These are phyloP conservation scores for Cornus florida DNA, from an alignment of 148 eudicot genomes.

Conservation along the genomic window DNA sequence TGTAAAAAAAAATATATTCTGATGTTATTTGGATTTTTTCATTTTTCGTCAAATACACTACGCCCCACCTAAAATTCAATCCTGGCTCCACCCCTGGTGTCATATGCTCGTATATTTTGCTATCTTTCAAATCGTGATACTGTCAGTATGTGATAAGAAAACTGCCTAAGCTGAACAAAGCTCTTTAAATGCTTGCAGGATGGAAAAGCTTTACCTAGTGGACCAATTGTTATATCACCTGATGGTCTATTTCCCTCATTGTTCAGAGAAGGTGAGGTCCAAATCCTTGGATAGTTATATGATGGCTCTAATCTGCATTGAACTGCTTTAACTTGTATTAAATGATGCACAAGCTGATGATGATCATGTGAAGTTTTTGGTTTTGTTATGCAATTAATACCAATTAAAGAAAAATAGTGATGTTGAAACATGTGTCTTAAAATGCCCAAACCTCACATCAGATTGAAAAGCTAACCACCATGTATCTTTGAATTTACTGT, in stretches of 20 bases:
- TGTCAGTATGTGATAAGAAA: neutral
- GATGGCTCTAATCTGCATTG: neutral
- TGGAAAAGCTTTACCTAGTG: constrained; percentile 89
- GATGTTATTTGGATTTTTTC: no score
- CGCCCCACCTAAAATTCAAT: no score
- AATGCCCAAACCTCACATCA: neutral
- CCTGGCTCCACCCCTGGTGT: no score
- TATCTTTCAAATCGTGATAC: neutral
- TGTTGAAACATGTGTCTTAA: neutral
- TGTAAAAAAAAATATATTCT: no score
- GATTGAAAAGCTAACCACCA: neutral
- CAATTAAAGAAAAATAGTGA: neutral
- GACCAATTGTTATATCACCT: constrained; percentile 98
- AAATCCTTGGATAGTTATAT: constrained; percentile 11
- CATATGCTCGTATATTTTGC: neutral
- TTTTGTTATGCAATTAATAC: neutral
- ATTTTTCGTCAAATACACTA: no score
- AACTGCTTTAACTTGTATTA: constrained; percentile 3
- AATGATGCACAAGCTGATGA: neutral
- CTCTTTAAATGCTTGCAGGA: constrained; percentile 56
- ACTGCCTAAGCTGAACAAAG: constrained; percentile 9
- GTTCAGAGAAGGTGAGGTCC: constrained; percentile 78
- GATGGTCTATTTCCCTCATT: constrained; percentile 96
- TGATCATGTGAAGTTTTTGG: neutral
- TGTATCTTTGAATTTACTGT: neutral